Percentiles rank a stretch among this genome's conserved stretches.
phyloP scores from a whole-genome alignment of 345 rosid species.

The Populus pruinosa region DNA sequence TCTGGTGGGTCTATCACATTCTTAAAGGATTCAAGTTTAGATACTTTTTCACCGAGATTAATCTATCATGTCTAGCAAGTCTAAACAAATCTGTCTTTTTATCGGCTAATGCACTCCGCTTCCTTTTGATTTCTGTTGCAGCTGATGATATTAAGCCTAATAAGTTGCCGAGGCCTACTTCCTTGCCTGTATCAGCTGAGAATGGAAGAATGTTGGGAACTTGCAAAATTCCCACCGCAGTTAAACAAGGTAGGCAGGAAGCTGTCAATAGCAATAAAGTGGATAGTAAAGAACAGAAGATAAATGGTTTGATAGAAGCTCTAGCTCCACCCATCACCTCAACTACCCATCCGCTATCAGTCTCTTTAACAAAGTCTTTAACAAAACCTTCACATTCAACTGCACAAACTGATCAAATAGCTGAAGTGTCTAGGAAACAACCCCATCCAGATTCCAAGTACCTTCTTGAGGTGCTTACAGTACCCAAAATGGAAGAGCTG shows the following conservation, averaged over 20 bases:
- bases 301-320: conserved; percentile 8
- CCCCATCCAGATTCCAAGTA: conserved; percentile 73
- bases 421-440: conserved; percentile 40
- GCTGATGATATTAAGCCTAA: conserved; percentile 16
- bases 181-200: neutral
- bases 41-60: neutral
- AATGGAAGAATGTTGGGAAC: conserved; percentile 22
- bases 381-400: conserved; percentile 21
- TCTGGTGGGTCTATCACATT: neutral
- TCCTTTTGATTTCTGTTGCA: conserved; percentile 10
- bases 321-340: neutral
- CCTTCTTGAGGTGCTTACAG: conserved; percentile 46
- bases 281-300: conserved; percentile 5
- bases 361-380: conserved; percentile 14
- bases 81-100: neutral
- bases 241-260: conserved; percentile 1
- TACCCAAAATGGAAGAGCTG: conserved; percentile 57
- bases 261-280: conserved; percentile 5
- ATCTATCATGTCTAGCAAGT: neutral
- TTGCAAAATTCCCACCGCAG: conserved; percentile 4
- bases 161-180: conserved; percentile 4
- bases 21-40: neutral
- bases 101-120: neutral
- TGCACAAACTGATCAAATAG: conserved; percentile 32
- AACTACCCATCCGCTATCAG: neutral